Evolutionary conservation across 164 flowering plant species (phyloP), one percentile per base, ranked within the genome.

Genomic region (Amborella trichopoda): DNA sequence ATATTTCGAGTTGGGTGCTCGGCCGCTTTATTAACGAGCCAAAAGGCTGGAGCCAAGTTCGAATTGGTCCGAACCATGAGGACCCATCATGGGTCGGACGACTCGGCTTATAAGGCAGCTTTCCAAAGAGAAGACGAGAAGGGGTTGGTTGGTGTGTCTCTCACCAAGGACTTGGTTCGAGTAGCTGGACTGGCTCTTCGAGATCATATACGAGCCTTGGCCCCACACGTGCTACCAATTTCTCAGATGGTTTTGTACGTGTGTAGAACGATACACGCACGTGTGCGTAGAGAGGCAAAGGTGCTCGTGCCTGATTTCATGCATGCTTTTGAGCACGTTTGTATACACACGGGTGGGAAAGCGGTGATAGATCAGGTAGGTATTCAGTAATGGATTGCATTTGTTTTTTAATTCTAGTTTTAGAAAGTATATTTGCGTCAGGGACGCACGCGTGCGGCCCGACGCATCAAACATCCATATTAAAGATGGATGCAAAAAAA

Each of bases 271-370:
- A 36, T 59, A 13, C 16, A 40, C n/a, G 45, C 62, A 1, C 18
- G 11, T 5, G 16, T 70, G 14, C 37, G 63, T 3, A 5, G 45
- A 8, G 24, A 41, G 1, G 36, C 21, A 9, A 73, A 71, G 44
- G 66, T 69, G 9, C 8, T 22, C 9, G 76, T 71, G 40, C 81
- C 81, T 2, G 77, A 75, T 23, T 70, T 74, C 38, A 65, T 58
- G 8, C 52, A 66, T 23, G 70, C 74, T 4, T 74, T 79, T 20
- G 71, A 76, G n/a, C 82, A 79, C 42, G 21, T 74, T 6, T 76
- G 86, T 46, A 63, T 79, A 5, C 86, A 78, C 49, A 76, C 86
- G 3, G 81, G 86, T 2, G 86, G 86, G 19, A 78, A 78, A 49
- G 80, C 86, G 0, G 82, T 79, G 56, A 76, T 76, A 11, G 71